Evolutionary conservation across 1,284 basidiomycete genomes (phyloP).

Genomic region (Ceratobasidium sp.): DNA sequence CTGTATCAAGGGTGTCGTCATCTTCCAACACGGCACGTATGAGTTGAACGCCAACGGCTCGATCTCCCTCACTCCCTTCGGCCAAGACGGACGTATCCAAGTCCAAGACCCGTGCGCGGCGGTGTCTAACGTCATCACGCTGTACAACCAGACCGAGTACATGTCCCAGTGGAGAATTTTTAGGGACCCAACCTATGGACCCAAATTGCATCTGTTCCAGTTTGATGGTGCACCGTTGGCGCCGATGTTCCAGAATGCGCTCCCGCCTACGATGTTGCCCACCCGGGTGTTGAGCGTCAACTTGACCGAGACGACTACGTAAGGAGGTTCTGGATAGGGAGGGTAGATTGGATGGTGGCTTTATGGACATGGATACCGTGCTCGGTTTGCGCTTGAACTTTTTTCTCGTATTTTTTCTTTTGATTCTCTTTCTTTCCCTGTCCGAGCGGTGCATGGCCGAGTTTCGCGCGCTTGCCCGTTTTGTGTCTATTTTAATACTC

Average conservation of each 20-base stretch:
- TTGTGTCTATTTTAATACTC: conserved; percentile 35
- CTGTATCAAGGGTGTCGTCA: conserved; percentile 85
- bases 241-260: conserved; percentile 67
- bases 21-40: conserved; percentile 88
- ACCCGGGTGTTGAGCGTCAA: conserved; percentile 57
- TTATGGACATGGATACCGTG: neutral
- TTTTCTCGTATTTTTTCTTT: neutral
- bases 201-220: conserved; percentile 72
- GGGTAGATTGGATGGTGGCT: neutral
- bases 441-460: too few relatives aligned
- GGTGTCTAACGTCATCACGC: conserved; percentile 82
- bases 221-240: conserved; percentile 72
- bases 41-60: conserved; percentile 76
- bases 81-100: conserved; percentile 85
- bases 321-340: neutral
- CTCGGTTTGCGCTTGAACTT: neutral
- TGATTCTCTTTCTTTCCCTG: conserved; percentile 1
- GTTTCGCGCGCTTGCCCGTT: neutral
- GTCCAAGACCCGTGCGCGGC: conserved; percentile 91
- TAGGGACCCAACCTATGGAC: conserved; percentile 63
- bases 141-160: conserved; percentile 76
- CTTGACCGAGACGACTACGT: conserved; percentile 9
- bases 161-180: conserved; percentile 69
- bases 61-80: conserved; percentile 73
- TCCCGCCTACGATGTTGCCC: conserved; percentile 74